Evolutionary conservation across 371 early-diverging fungal genomes (phyloP).

Genomic region (Cokeromyces recurvatus): DNA sequence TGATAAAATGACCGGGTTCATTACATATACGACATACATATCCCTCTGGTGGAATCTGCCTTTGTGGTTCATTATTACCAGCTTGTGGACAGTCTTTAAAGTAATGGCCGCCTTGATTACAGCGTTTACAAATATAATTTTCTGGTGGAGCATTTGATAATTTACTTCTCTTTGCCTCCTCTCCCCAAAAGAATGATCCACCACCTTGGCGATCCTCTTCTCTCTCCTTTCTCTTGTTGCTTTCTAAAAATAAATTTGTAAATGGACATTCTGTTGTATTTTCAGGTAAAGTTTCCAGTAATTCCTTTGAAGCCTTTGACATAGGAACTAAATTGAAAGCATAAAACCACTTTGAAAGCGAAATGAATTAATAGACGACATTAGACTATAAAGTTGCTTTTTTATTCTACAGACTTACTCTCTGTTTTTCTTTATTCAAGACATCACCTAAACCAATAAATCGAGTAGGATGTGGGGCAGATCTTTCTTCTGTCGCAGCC

Average conservation of each 20-base stretch:
- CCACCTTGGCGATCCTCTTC: constrained; percentile 20
- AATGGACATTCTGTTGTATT: constrained; percentile 69
- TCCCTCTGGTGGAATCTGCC: constrained; percentile 31
- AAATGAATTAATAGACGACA: too few species aligned
- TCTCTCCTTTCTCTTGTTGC: constrained; percentile 25
- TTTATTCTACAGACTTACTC: too few species aligned
- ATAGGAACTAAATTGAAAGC: constrained; percentile 82
- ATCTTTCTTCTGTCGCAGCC: constrained; percentile 34
- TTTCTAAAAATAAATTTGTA: constrained; percentile 13
- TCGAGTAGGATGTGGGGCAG: constrained; percentile 65
- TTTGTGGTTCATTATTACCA: too few species aligned
- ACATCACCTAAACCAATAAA: constrained; percentile 81
- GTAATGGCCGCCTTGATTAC: constrained; percentile 44
- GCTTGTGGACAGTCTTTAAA: constrained; percentile 22
- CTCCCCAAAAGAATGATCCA: constrained; percentile 37
- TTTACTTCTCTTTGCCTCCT: constrained; percentile 25
- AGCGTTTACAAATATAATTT: constrained; percentile 50
- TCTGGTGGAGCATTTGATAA: constrained; percentile 20
- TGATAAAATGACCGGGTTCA: constrained; percentile 57
- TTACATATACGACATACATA: constrained; percentile 59
- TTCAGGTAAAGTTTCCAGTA: constrained; percentile 33
- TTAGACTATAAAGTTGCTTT: too few species aligned
- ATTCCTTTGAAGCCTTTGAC: constrained; percentile 38
- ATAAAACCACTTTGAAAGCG: constrained; percentile 97
- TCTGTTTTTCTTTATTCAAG: constrained; percentile 54